Conservation (phyloP, 441 rosid genomes). For the Mallotus japonicus region DNA sequence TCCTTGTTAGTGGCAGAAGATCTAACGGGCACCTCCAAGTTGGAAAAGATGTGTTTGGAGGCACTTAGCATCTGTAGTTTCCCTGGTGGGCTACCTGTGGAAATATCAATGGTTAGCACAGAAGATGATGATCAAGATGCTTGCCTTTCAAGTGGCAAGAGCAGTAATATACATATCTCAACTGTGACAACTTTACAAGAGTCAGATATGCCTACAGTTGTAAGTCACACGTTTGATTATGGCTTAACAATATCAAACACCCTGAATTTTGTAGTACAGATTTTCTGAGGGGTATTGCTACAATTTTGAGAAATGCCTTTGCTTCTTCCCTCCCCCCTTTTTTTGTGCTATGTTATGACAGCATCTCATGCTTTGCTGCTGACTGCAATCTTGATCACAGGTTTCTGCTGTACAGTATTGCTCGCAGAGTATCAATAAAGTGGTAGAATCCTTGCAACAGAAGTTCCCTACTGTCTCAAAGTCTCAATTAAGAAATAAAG, state of each 20-base stretch:
- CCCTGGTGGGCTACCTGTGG: conserved; percentile 48
- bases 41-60: conserved; percentile 71
- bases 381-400: conserved; percentile 35
- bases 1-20: conserved; percentile 44
- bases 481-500: conserved; percentile 61
- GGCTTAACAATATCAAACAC: not conserved
- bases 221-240: conserved; percentile 35
- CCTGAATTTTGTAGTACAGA: not conserved
- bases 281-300: not conserved
- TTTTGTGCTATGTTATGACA: not conserved
- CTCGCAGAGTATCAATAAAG: conserved; percentile 50
- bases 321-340: not conserved
- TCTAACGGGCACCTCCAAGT: conserved; percentile 45
- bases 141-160: conserved; percentile 32
- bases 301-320: not conserved
- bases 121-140: conserved; percentile 47
- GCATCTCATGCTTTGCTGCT: not conserved
- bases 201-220: conserved; percentile 60
- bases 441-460: conserved; percentile 64
- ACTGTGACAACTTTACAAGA: conserved; percentile 41
- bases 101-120: conserved; percentile 34
- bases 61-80: conserved; percentile 54
- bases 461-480: conserved; percentile 69
- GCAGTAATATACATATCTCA: conserved; percentile 37
- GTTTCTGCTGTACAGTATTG: conserved; percentile 68